Evolutionary conservation across 176 grass and related monocot species (phyloP).

Genomic region (Raddia guianensis): DNA sequence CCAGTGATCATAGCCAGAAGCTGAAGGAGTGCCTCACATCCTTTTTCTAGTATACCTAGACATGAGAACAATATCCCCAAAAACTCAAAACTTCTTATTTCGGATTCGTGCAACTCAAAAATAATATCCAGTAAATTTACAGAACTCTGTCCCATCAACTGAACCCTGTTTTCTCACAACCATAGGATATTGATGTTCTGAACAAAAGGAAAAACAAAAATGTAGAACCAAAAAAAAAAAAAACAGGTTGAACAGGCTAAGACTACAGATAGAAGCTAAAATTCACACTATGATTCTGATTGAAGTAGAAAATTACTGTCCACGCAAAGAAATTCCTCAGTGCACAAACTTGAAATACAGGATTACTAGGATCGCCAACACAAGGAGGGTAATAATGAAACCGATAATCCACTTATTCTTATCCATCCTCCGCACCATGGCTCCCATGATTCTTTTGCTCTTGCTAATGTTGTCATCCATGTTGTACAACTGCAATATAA

Average conservation of each 20-base stretch:
- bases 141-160: neutral
- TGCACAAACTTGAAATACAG: slow-evolving; percentile 88
- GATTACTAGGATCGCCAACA: slow-evolving; percentile 62
- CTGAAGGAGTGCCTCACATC: neutral
- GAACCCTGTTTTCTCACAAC: neutral
- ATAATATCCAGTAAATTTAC: slow-evolving; percentile 20
- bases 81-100: neutral
- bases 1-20: neutral
- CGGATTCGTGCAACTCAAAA: neutral
- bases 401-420: slow-evolving; percentile 82
- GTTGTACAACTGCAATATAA: slow-evolving; percentile 51
- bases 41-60: neutral
- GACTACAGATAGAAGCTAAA: slow-evolving; percentile 3
- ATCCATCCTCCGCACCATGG: slow-evolving; percentile 88
- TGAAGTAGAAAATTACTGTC: slow-evolving; percentile 2
- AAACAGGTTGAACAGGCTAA: neutral
- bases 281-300: neutral
- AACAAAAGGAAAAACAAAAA: neutral
- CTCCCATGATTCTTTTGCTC: slow-evolving; percentile 67
- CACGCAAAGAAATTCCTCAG: slow-evolving; percentile 35
- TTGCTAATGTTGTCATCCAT: slow-evolving; percentile 71
- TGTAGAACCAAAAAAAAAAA: neutral
- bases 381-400: slow-evolving; percentile 53
- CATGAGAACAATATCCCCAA: neutral
- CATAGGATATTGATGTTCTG: neutral